A percentile compares a stretch with the other conserved stretches of the same genome.
Conservation (phyloP, 2,329 filamentous ascomycete genomes). For the Scolecobasidium constrictum region DNA sequence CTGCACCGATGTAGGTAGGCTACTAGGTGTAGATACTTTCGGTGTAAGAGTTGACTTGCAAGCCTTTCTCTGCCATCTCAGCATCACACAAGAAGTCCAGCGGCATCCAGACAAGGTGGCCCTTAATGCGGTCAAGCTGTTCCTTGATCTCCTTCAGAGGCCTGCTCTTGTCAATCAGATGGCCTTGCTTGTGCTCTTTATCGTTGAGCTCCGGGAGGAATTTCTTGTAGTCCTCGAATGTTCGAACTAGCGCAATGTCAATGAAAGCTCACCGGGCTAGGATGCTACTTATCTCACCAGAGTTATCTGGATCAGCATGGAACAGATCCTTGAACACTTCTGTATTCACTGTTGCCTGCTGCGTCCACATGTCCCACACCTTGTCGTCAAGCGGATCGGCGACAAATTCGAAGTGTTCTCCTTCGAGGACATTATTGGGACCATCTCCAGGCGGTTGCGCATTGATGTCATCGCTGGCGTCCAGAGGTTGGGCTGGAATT, state of each 20-base stretch:
- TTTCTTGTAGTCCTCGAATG: conserved; percentile 77
- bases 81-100: conserved; percentile 74
- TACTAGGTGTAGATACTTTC: conserved; percentile 70
- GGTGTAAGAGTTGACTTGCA: conserved; percentile 78
- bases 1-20: too few species aligned
- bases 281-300: conserved; percentile 55
- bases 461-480: conserved; percentile 59
- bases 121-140: conserved; percentile 70
- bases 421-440: conserved; percentile 65
- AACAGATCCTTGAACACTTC: conserved; percentile 68
- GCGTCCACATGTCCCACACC: conserved; percentile 56
- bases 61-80: conserved; percentile 77
- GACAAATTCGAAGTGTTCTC: conserved; percentile 51
- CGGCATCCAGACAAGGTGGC: conserved; percentile 94
- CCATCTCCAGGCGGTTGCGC: conserved; percentile 62
- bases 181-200: conserved; percentile 59
- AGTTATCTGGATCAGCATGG: conserved; percentile 80
- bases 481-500: conserved; percentile 58
- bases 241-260: conserved; percentile 49
- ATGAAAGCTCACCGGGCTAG: not conserved
- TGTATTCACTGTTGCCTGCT: conserved; percentile 59
- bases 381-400: conserved; percentile 47
- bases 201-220: conserved; percentile 53
- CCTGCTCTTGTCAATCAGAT: conserved; percentile 73
- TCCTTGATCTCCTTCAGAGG: conserved; percentile 54